Percentiles rank a stretch among this genome's conserved stretches.
These are phyloP conservation scores for Zizania palustris DNA, from an alignment of 202 grass and related monocot genomes.

Conservation along the genomic window DNA sequence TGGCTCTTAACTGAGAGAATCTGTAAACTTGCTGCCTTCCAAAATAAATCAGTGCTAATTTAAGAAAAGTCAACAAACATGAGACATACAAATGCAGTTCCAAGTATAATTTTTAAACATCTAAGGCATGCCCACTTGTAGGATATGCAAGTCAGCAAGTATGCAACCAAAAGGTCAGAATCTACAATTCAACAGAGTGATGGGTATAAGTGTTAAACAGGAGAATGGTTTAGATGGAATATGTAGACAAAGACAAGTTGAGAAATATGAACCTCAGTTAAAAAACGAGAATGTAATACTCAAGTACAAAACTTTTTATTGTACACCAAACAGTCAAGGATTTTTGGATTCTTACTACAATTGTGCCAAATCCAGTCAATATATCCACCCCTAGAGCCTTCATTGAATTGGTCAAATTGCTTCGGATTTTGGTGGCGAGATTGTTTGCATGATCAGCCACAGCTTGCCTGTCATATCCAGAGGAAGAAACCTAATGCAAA, in stretches of 20 bases:
- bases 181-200: neutral
- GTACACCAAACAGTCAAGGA: constrained; percentile 18
- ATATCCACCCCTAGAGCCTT: constrained; percentile 88
- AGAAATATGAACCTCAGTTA: neutral
- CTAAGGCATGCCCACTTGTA: neutral
- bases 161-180: constrained; percentile 12
- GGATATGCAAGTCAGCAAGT: neutral
- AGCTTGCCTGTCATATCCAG: constrained; percentile 90
- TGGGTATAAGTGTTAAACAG: neutral
- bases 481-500: constrained; percentile 63
- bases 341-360: constrained; percentile 62
- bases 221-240: neutral
- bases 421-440: constrained; percentile 83
- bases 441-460: constrained; percentile 97
- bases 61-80: constrained; percentile 5
- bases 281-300: neutral
- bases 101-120: neutral
- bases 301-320: neutral
- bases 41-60: constrained; percentile 11
- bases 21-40: neutral
- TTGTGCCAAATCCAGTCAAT: constrained; percentile 76
- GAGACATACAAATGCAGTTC: neutral
- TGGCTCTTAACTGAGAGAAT: constrained; percentile 13
- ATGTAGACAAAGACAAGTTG: neutral
- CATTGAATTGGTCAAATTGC: constrained; percentile 95